These are phyloP conservation scores for Plasmodium inui DNA, from an alignment of 169 alveolate species.

Conservation along the genomic window DNA sequence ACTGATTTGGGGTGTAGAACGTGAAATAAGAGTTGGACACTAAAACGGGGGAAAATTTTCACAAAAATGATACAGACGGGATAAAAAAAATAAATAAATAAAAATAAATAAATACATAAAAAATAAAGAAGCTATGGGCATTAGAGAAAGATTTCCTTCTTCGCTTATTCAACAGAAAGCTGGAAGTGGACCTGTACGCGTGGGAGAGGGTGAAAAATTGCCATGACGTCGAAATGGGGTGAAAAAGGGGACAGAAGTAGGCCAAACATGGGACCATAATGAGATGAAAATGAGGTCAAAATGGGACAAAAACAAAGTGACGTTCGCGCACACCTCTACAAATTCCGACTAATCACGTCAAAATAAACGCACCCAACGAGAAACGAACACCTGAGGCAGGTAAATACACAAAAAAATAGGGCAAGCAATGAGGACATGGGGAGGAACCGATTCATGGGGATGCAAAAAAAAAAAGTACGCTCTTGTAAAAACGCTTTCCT, in stretches of 20 bases:
- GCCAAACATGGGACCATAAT: not conserved
- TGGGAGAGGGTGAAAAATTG: not conserved
- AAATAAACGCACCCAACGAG: not conserved
- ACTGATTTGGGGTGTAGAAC: not conserved
- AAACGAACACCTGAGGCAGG: not conserved
- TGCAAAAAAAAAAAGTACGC: not conserved
- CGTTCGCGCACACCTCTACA: not conserved
- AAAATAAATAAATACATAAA: not conserved
- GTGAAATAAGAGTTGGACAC: not conserved
- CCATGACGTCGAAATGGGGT: not conserved
- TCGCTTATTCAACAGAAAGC: constrained; percentile 29
- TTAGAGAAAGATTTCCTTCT: not conserved
- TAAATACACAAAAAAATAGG: not conserved
- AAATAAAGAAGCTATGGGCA: not conserved
- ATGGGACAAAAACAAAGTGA: not conserved
- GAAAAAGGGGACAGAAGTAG: not conserved
- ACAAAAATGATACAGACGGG: not conserved
- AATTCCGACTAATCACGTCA: not conserved
- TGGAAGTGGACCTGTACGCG: constrained; percentile 44
- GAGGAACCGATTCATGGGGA: not conserved
- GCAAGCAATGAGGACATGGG: not conserved
- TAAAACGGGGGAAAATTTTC: not conserved
- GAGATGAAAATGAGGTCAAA: not conserved
- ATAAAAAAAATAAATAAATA: not conserved
- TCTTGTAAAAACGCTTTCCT: not conserved